phyloP scores from a whole-genome alignment of 2,329 filamentous ascomycete species.

The Trichophyton benhamiae region DNA sequence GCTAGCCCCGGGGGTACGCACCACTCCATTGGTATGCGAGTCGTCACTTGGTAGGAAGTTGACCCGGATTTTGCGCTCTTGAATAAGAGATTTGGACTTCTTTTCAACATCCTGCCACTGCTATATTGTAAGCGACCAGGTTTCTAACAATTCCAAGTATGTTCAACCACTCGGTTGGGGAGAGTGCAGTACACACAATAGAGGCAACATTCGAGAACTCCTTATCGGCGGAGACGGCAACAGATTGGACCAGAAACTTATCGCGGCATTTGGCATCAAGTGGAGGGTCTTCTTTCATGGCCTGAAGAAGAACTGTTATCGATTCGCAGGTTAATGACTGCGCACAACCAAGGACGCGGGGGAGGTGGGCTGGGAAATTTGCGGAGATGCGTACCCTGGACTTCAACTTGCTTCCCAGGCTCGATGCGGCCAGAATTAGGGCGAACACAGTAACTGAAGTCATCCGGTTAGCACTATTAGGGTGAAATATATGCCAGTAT shows the following conservation, averaged over 20 bases:
- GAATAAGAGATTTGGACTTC: slow-evolving; percentile 61
- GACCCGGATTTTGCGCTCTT: slow-evolving; percentile 94
- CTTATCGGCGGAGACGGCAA: slow-evolving; percentile 68
- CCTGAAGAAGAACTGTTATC: slow-evolving; percentile 71
- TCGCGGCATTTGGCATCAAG: slow-evolving; percentile 81
- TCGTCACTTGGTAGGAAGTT: slow-evolving; percentile 60
- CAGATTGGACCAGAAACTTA: slow-evolving; percentile 94
- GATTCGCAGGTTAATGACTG: not conserved
- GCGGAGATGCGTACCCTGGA: slow-evolving; percentile 55
- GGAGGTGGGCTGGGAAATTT: not conserved
- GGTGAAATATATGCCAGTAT: not conserved
- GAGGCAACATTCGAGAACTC: slow-evolving; percentile 69
- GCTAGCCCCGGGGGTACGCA: slow-evolving; percentile 1
- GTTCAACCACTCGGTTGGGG: not conserved
- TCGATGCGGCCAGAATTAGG: slow-evolving; percentile 96
- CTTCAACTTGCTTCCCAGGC: slow-evolving; percentile 77
- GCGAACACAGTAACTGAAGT: slow-evolving; percentile 79
- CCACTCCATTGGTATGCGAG: slow-evolving; percentile 16
- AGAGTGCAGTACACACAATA: slow-evolving; percentile 50
- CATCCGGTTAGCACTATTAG: slow-evolving; percentile 16
- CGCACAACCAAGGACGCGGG: slow-evolving; percentile 4
- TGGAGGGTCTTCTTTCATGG: slow-evolving; percentile 91
- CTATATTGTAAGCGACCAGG: slow-evolving; percentile 14
- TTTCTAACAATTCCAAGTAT: not conserved
- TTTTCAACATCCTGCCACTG: slow-evolving; percentile 67